Conservation (phyloP, 208 protist species). For the Leishmania major region DNA sequence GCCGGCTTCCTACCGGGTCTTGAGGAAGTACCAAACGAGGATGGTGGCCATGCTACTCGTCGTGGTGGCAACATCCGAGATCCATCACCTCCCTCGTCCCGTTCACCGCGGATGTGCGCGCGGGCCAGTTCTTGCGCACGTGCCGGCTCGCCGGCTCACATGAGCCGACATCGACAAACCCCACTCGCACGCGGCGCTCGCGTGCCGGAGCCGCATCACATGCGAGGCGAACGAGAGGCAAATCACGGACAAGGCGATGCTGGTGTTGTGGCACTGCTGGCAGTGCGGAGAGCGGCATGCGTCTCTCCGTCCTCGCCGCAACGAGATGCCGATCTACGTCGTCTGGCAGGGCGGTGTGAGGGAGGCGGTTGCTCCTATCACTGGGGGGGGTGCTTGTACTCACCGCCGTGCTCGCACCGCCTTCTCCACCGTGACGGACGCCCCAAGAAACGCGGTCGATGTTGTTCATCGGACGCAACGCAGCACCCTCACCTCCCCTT, state of each 20-base stretch:
- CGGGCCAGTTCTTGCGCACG: not conserved
- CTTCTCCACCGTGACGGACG: not conserved
- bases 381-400: not conserved
- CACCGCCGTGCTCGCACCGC: not conserved
- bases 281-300: not conserved
- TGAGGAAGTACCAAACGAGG: not conserved
- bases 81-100: not conserved
- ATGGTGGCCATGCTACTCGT: not conserved
- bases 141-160: not conserved
- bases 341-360: not conserved
- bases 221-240: not conserved
- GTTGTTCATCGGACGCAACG: not conserved
- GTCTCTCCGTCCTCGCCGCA: not conserved
- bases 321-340: not conserved
- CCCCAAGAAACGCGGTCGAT: not conserved
- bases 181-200: not conserved
- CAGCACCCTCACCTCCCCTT: not conserved
- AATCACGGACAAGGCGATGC: not conserved
- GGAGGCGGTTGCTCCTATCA: not conserved
- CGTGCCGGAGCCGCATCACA: not conserved
- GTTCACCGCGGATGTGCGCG: slow-evolving; percentile 1
- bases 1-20: slow-evolving; percentile 23
- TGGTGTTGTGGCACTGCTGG: not conserved
- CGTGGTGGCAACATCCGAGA: not conserved
- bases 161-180: not conserved